Conservation (phyloP, 2,329 filamentous ascomycete species). For the Aureobasidium sp. region DNA sequence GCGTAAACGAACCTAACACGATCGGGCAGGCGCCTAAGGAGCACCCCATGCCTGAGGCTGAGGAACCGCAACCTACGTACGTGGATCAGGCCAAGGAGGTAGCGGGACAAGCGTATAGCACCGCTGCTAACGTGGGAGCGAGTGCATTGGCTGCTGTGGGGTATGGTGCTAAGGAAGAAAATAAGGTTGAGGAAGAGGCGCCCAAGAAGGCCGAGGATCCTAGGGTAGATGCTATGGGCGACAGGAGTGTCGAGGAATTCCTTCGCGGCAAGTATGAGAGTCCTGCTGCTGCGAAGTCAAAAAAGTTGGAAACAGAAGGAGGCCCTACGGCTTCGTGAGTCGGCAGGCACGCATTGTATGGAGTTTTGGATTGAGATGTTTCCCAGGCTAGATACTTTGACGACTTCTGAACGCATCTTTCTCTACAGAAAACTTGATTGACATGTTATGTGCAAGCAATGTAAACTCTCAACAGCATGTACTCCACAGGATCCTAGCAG, state of each 20-base stretch:
- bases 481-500: no score
- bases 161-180: constrained; percentile 20
- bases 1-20: constrained; percentile 39
- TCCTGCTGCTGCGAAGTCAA: background rate
- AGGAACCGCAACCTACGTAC: constrained; percentile 27
- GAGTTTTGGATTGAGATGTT: no score
- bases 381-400: no score
- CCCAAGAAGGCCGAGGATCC: constrained; percentile 19
- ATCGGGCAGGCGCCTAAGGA: constrained; percentile 43
- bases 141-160: constrained; percentile 28
- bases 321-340: background rate
- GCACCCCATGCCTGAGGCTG: constrained; percentile 27
- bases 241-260: constrained; percentile 28
- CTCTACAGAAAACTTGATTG: no score
- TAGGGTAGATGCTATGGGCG: constrained; percentile 23
- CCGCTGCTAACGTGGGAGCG: constrained; percentile 23
- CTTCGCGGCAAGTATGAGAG: constrained; percentile 24
- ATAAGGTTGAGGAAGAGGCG: constrained; percentile 16
- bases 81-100: constrained; percentile 37
- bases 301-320: background rate
- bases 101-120: constrained; percentile 22
- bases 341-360: background rate
- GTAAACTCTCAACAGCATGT: no score
- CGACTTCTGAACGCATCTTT: no score
- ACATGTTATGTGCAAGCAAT: no score